Conservation (phyloP, 345 rosid genomes). For the Sonneratia alba region DNA sequence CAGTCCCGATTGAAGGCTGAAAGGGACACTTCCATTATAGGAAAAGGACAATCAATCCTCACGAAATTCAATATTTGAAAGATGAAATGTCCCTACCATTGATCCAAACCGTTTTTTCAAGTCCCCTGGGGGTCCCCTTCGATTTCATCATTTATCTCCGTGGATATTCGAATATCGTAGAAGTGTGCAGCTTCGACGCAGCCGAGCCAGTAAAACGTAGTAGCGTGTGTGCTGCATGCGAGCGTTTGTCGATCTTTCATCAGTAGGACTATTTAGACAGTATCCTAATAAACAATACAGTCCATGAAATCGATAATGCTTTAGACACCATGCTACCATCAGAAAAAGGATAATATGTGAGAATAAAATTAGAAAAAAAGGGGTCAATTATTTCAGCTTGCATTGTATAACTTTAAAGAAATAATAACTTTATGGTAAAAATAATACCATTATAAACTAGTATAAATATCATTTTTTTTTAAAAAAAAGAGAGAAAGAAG, state of each 20-base stretch:
- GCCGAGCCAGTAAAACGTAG: background rate
- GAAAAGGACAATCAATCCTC: conserved; percentile 1
- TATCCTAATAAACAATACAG: no score
- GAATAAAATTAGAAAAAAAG: background rate
- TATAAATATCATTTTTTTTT: no score
- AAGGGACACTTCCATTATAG: conserved; percentile 1
- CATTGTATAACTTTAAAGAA: no score
- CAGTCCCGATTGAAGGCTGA: background rate
- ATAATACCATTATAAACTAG: no score
- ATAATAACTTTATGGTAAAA: no score
- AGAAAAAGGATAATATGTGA: background rate
- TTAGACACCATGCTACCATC: background rate
- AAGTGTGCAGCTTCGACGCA: background rate
- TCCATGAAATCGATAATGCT: no score
- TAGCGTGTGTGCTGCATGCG: no score
- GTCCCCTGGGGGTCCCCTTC: background rate
- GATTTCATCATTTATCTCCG: background rate
- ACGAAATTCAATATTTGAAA: background rate
- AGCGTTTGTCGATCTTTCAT: no score
- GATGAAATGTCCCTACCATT: background rate
- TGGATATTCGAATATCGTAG: background rate
- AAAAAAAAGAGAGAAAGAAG: no score
- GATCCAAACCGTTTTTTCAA: background rate
- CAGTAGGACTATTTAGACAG: no score
- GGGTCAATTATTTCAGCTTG: background rate